Base-by-base conservation (phyloP, 2,329 filamentous ascomycete genomes). In the Nemania diffusa region DNA sequence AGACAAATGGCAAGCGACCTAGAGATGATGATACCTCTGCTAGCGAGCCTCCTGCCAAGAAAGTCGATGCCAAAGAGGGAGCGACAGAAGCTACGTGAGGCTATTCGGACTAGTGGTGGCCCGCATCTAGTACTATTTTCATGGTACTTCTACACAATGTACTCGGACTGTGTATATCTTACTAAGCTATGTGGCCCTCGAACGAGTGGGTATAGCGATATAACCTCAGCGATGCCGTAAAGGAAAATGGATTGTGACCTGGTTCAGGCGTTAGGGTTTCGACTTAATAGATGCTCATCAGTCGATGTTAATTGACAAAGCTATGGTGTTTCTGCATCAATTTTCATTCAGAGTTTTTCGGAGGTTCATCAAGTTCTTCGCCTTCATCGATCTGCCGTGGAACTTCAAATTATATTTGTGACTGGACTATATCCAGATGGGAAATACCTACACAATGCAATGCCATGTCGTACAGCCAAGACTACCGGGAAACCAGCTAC, bases 41-140 rank as follows among this genome's bases (percentile, higher is more conserved):
- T 3, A 79, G 76, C n/a, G 82, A 82, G 64, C 85, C 83, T 32
- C 81, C 86, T 2, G 83, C 87, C 22, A 91, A 91, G 84, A 91
- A 90, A 81, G 83, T 88, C 46, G 87, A 90, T 70, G 79, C 76
- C 75, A 87, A 87, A 81, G 76, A 81, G 52, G 77, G 71, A 34
- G 72, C 68, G 42, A 69, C 72, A 20, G 71, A 72, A 48, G 67
- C 70, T 29, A 66, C 73, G 29, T 75, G 58, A 72, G 32, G 40
- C 40, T 1, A 37, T 57, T 29, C 17, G 37, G 22, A 22, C 20
- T 29, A 48, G 42, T 37, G 46, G 60, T 62, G 27, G 42, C 24
- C 9, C 53, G 29, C 46, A 37, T 48, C 26, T 52, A 62, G 32
- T 34, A 26, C 44, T 29, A n/a, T 32, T 62, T 17, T 17, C 5